These are phyloP conservation scores for Podaxis mareebaensis DNA, from an alignment of 768 basidiomycete species.

Conservation along the genomic window DNA sequence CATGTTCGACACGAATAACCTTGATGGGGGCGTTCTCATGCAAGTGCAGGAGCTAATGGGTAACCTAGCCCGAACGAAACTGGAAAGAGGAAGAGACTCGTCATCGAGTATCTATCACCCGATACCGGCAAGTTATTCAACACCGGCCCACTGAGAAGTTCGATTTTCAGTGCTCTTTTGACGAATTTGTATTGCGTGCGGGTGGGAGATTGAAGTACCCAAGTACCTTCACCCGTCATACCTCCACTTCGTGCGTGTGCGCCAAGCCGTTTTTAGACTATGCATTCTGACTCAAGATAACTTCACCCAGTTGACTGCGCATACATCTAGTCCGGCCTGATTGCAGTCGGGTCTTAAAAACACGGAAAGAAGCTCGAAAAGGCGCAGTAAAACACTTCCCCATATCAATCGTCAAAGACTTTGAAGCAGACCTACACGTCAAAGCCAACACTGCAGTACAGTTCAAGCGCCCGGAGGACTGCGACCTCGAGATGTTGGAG, in stretches of 20 bases:
- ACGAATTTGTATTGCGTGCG: constrained; percentile 89
- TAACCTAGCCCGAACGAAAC: constrained; percentile 79
- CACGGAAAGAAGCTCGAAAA: constrained; percentile 84
- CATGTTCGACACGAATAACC: constrained; percentile 54
- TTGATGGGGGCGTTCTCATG: constrained; percentile 64
- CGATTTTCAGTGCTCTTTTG: constrained; percentile 95
- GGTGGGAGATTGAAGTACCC: constrained; percentile 98
- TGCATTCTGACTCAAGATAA: too few relatives aligned
- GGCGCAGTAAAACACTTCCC: constrained; percentile 90
- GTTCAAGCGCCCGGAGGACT: constrained; percentile 96
- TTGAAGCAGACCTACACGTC: constrained; percentile 67
- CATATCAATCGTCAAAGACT: constrained; percentile 71
- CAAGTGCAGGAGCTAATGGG: constrained; percentile 66
- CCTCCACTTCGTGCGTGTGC: not conserved
- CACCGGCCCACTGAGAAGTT: constrained; percentile 92
- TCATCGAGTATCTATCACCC: constrained; percentile 93
- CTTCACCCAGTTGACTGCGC: too few relatives aligned
- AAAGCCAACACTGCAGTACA: constrained; percentile 77
- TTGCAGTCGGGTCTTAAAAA: constrained; percentile 51
- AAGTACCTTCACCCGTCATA: constrained; percentile 50
- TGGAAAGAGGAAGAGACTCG: constrained; percentile 78
- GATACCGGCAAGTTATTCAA: constrained; percentile 99
- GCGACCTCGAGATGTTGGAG: constrained; percentile 77
- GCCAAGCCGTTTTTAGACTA: too few relatives aligned
- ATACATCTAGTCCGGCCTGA: not conserved